Evolutionary conservation across 108 stramenopile species (phyloP).

Genomic region (Skeletonema costatum): DNA sequence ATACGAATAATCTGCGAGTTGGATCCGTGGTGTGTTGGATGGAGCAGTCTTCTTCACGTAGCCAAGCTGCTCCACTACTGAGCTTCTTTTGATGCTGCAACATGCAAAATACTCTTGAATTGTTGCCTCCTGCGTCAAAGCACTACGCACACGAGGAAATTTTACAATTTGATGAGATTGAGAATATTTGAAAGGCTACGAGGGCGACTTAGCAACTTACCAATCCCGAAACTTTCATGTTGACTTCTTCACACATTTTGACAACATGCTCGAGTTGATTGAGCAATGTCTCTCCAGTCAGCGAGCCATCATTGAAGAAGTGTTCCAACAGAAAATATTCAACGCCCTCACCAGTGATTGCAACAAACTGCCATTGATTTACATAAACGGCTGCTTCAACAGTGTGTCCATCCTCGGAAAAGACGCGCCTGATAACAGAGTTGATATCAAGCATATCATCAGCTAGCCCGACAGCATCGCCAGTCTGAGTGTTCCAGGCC

Average conservation of each 20-base stretch:
- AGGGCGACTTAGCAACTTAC: not conserved
- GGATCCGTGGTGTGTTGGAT: not conserved
- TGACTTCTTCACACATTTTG: not conserved
- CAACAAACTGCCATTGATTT: slow-evolving; percentile 4
- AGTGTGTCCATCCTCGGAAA: slow-evolving; percentile 4
- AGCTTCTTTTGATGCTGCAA: not conserved
- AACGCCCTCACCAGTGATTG: not conserved
- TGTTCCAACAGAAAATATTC: not conserved
- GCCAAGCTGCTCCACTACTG: not conserved
- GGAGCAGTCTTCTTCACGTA: not conserved
- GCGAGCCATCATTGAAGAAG: not conserved
- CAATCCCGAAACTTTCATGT: not conserved
- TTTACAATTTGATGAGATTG: not conserved
- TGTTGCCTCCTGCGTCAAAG: not conserved
- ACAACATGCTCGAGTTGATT: not conserved
- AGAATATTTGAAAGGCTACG: not conserved
- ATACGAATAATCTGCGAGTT: not conserved
- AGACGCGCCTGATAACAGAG: not conserved
- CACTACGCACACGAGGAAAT: not conserved
- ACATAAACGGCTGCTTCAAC: slow-evolving; percentile 3
- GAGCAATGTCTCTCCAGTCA: not conserved
- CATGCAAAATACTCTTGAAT: not conserved
- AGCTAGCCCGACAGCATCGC: slow-evolving; percentile 9
- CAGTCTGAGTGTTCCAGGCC: slow-evolving; percentile 10
- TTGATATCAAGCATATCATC: slow-evolving; percentile 14